Base-by-base conservation (phyloP, 75 land plant species). In the Cunninghamia lanceolata region DNA sequence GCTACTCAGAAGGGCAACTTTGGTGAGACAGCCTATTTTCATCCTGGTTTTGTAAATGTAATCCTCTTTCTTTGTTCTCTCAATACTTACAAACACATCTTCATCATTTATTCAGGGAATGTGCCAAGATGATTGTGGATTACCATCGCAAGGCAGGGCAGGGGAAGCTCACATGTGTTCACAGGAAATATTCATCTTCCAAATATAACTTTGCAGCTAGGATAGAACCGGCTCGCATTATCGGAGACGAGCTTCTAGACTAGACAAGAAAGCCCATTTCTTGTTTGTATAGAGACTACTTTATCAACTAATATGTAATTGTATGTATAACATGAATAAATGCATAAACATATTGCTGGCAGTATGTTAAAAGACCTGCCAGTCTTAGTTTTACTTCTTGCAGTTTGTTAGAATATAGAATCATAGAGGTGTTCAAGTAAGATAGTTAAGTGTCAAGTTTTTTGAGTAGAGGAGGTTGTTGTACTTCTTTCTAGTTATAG, bases 101-200 rank as follows among this genome's bases (percentile, higher is more conserved):
- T 63, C 68, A 63, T 40, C 25, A 21, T n/a, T 50, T 35, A 1
- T 86, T 81, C 87, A 98, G 99, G 85, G 97, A 96, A 56, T 96
- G 99, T 86, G 89, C 99, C 9, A 92, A 86, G 86, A 25, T 92
- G 92, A 96, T 98, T 94, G 97, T 95, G 4, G 86, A 84, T n/a
- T 91, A 92, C 82, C 99, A 98, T 86, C 89, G 89, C 82, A 94
- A 90, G 74, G 94, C 99, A 34, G 95, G 88, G 15, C 90, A 86
- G 9, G 97, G 99, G 36, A 96, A 95, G 70, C 89, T 98, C 14
- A 96, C 92, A 1, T 97, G 94, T 13, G 99, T 98, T 1, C 91
- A 94, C 91, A 88, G 95, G 82, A 98, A 98, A 71, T 98, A 98
- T 86, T 91, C 93, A 46, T 87, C 90, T 13, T 86, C 91, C 16